Conservation (phyloP, 768 basidiomycete species). For the Tylopilus sp. region DNA sequence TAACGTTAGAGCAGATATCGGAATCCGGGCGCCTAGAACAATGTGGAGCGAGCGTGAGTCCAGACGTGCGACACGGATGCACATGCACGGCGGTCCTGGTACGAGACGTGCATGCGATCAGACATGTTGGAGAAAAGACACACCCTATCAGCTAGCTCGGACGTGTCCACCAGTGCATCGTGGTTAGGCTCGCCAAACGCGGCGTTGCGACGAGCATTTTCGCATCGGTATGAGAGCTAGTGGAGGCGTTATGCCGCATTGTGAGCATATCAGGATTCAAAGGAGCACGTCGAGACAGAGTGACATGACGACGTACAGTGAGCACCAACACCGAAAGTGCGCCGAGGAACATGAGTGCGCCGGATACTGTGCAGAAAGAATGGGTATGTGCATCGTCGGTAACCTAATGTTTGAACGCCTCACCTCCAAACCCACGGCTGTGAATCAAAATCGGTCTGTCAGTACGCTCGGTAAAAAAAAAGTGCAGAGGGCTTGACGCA, state of each 20-base stretch:
- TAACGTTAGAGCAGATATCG: conserved; percentile 48
- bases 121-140: neutral
- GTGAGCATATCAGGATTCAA: neutral
- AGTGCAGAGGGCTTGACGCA: conserved; percentile 10
- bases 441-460: neutral
- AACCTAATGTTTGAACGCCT: neutral
- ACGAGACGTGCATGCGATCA: neutral
- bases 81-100: too few species aligned
- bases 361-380: conserved; percentile 8
- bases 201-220: conserved; percentile 55
- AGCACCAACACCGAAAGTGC: conserved; percentile 18
- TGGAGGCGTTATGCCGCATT: neutral
- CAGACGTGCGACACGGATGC: neutral
- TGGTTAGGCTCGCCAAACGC: conserved; percentile 48
- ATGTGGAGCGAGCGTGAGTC: neutral
- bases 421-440: conserved; percentile 5
- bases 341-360: conserved; percentile 24
- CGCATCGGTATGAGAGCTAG: conserved; percentile 60
- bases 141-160: conserved; percentile 57
- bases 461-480: neutral
- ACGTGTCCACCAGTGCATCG: conserved; percentile 54
- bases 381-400: neutral
- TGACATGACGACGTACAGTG: conserved; percentile 11
- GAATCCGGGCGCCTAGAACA: conserved; percentile 52
- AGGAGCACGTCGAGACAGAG: neutral